Conservation (phyloP, 495 filamentous ascomycete genomes). For the Penicillium manginii region DNA sequence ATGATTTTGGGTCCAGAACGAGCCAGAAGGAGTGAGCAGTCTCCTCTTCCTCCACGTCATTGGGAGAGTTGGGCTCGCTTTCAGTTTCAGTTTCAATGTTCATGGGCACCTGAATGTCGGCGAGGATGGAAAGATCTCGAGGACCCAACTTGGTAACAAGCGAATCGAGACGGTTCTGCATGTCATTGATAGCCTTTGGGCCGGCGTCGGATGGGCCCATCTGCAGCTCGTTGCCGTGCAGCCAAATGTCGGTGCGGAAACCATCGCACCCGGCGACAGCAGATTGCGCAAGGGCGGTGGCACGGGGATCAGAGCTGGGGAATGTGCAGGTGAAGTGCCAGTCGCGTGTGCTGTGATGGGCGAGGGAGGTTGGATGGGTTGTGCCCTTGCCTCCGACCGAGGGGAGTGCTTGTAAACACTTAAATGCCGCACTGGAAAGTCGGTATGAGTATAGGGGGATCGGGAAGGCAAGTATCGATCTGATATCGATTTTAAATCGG, state of each 20-base stretch:
- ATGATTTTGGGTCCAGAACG: conserved; percentile 19
- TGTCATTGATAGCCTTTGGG: conserved; percentile 13
- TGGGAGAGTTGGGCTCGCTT: too few species aligned
- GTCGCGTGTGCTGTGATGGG: conserved; percentile 11
- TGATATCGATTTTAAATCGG: background rate
- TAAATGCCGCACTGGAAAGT: conserved; percentile 21
- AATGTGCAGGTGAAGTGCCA: conserved; percentile 25
- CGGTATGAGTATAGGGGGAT: background rate
- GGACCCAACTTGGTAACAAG: conserved; percentile 12
- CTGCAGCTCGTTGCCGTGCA: conserved; percentile 51
- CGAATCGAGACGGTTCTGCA: conserved; percentile 20
- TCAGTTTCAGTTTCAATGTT: background rate
- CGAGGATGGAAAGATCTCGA: background rate
- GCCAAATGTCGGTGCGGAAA: conserved; percentile 65
- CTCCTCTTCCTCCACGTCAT: background rate
- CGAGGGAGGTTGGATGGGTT: conserved; percentile 1
- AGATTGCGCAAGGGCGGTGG: conserved; percentile 23
- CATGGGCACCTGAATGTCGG: conserved; percentile 1
- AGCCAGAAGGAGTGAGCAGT: conserved; percentile 15
- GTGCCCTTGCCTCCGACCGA: conserved; percentile 1
- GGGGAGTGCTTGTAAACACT: conserved; percentile 18
- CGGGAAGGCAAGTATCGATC: background rate
- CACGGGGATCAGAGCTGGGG: conserved; percentile 21
- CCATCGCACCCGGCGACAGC: conserved; percentile 26
- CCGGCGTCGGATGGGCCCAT: conserved; percentile 45